Evolutionary conservation across 179 eudicot species (phyloP).

Genomic region (Beta macrorhiza): DNA sequence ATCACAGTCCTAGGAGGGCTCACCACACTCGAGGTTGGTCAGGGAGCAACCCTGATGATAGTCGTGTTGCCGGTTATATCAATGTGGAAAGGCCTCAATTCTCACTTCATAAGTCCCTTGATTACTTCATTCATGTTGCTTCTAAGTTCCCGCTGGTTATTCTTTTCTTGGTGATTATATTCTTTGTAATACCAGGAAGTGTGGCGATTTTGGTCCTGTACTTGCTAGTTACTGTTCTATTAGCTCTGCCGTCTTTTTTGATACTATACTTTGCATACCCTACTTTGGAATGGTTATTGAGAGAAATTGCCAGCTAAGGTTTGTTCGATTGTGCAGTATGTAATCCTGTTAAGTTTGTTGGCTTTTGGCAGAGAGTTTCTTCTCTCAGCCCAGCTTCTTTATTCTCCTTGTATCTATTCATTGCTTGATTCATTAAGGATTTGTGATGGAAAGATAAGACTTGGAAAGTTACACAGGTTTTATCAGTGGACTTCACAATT

Average conservation of each 20-base stretch:
- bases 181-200: constrained; percentile 54
- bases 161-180: constrained; percentile 46
- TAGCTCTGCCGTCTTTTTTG: constrained; percentile 63
- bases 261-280: constrained; percentile 65
- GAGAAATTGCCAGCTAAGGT: constrained; percentile 54
- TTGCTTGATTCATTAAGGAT: constrained; percentile 2
- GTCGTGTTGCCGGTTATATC: constrained; percentile 16
- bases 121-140: constrained; percentile 46
- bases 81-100: constrained; percentile 46
- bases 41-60: constrained; percentile 24
- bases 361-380: neutral
- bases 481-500: constrained; percentile 1
- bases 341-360: constrained; percentile 2
- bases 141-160: constrained; percentile 61
- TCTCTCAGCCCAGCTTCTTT: neutral
- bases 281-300: constrained; percentile 56
- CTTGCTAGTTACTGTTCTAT: constrained; percentile 47
- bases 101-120: constrained; percentile 55
- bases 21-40: constrained; percentile 29
- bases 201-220: constrained; percentile 48
- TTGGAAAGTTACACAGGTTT: neutral
- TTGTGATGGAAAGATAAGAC: constrained; percentile 1
- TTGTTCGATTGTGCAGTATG: constrained; percentile 12
- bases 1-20: constrained; percentile 30
- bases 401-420: constrained; percentile 7